These are phyloP conservation scores for Kickxella alabastrina DNA, from an alignment of 192 early-diverging fungal species.

Conservation along the genomic window DNA sequence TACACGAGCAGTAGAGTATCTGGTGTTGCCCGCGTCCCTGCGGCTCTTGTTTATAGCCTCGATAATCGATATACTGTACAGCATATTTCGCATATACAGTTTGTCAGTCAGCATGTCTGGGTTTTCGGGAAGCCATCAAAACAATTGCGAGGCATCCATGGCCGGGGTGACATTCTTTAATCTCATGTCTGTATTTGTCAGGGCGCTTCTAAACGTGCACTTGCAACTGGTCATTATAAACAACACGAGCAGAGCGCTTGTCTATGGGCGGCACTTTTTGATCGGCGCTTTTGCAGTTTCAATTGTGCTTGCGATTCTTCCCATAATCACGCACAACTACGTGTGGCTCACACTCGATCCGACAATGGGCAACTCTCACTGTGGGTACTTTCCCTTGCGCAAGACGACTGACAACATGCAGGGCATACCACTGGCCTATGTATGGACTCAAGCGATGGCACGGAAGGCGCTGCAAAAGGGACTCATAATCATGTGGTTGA, in stretches of 20 bases:
- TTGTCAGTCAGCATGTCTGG: conserved; percentile 27
- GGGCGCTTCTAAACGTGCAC: conserved; percentile 42
- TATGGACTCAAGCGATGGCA: conserved; percentile 24
- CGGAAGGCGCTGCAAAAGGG: conserved; percentile 34
- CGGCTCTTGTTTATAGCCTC: conserved; percentile 44
- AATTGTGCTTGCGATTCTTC: conserved; percentile 23
- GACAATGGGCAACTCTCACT: conserved; percentile 31
- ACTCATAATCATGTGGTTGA: conserved; percentile 39
- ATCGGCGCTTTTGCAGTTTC: conserved; percentile 16
- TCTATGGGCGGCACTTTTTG: conserved; percentile 40
- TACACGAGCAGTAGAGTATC: conserved; percentile 41
- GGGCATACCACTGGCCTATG: conserved; percentile 1
- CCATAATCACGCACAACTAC: conserved; percentile 37
- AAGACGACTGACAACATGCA: conserved; percentile 9
- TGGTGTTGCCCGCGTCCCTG: conserved; percentile 35
- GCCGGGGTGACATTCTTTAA: conserved; percentile 39
- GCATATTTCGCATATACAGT: conserved; percentile 39
- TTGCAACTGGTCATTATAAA: conserved; percentile 38
- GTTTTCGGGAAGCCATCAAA: conserved; percentile 23
- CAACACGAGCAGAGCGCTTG: conserved; percentile 23
- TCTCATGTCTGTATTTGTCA: conserved; percentile 42
- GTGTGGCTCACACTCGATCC: conserved; percentile 40
- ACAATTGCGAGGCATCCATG: conserved; percentile 47
- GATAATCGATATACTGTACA: conserved; percentile 41
- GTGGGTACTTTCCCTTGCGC: conserved; percentile 38